Evolutionary conservation across 2,329 filamentous ascomycete genomes (phyloP).

Genomic region (Claviceps citrina): DNA sequence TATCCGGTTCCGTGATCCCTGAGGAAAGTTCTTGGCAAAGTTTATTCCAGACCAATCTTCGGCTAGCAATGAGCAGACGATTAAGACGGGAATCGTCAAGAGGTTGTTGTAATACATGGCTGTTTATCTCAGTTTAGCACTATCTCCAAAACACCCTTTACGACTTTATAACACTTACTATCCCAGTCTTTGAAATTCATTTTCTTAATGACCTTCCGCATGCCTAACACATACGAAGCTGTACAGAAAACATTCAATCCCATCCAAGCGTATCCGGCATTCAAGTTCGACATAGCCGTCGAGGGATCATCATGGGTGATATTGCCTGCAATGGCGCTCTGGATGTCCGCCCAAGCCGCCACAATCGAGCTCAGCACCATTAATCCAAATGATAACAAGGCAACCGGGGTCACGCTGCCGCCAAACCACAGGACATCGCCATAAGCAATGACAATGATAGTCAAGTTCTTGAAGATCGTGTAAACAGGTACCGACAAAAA

Average conservation of each 20-base stretch:
- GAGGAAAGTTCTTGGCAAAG: constrained; percentile 73
- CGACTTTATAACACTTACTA: constrained; percentile 47
- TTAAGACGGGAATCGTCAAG: constrained; percentile 81
- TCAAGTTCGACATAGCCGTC: constrained; percentile 71
- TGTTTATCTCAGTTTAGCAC: constrained; percentile 27
- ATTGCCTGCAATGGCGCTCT: constrained; percentile 58
- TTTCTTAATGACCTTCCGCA: constrained; percentile 98
- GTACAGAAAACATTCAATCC: constrained; percentile 90
- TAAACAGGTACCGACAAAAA: constrained; percentile 96
- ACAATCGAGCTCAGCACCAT: constrained; percentile 94
- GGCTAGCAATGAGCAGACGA: constrained; percentile 63
- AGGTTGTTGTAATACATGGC: constrained; percentile 99
- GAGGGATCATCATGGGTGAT: constrained; percentile 44
- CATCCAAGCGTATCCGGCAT: constrained; percentile 97
- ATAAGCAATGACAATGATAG: constrained; percentile 96
- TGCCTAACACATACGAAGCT: constrained; percentile 73
- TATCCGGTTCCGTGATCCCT: constrained; percentile 62
- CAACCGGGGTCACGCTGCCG: constrained; percentile 72
- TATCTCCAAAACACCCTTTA: background rate
- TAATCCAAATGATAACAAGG: constrained; percentile 83
- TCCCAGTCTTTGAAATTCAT: constrained; percentile 99
- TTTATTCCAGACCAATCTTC: constrained; percentile 90
- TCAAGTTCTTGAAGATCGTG: constrained; percentile 99
- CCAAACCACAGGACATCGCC: constrained; percentile 98
- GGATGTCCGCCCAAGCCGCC: constrained; percentile 94